A percentile compares a stretch with the other conserved stretches of the same genome.
phyloP scores from a whole-genome alignment of 768 basidiomycete species.

The Pulveroboletus sp. region DNA sequence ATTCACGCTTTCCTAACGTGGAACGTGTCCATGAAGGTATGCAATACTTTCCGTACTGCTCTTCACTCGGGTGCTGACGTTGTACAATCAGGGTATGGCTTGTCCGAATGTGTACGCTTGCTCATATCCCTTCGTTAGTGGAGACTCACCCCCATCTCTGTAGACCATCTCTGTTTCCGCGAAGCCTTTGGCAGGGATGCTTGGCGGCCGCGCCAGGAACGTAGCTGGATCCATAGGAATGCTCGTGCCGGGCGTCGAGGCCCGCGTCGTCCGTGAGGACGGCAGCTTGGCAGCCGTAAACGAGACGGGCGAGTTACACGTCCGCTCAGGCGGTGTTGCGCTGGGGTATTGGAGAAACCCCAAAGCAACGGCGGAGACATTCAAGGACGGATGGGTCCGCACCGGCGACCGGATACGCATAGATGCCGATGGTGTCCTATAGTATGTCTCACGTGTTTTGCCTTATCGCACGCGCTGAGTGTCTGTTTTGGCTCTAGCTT shows the following conservation, averaged over 20 bases:
- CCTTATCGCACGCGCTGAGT: too few relatives aligned
- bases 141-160: not conserved
- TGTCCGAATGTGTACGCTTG: conserved; percentile 61
- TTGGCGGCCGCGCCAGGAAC: conserved; percentile 41
- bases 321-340: conserved; percentile 54
- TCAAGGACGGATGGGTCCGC: conserved; percentile 68
- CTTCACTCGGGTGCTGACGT: conserved; percentile 3
- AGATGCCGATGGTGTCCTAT: conserved; percentile 61
- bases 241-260: conserved; percentile 63
- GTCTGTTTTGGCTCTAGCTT: too few relatives aligned
- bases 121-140: not conserved
- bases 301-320: conserved; percentile 66
- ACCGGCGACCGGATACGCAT: conserved; percentile 73
- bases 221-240: conserved; percentile 52
- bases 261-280: conserved; percentile 57
- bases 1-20: conserved; percentile 34
- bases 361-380: conserved; percentile 63
- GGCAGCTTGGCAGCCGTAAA: conserved; percentile 50
- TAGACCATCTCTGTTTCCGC: conserved; percentile 56
- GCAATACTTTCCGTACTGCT: conserved; percentile 5
- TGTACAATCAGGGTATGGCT: conserved; percentile 58
- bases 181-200: conserved; percentile 43
- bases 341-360: conserved; percentile 75
- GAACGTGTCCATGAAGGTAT: conserved; percentile 45
- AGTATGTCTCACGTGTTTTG: conserved; percentile 44